phyloP scores from a whole-genome alignment of 192 early-diverging fungal genomes.

The Coemansia sp. region DNA sequence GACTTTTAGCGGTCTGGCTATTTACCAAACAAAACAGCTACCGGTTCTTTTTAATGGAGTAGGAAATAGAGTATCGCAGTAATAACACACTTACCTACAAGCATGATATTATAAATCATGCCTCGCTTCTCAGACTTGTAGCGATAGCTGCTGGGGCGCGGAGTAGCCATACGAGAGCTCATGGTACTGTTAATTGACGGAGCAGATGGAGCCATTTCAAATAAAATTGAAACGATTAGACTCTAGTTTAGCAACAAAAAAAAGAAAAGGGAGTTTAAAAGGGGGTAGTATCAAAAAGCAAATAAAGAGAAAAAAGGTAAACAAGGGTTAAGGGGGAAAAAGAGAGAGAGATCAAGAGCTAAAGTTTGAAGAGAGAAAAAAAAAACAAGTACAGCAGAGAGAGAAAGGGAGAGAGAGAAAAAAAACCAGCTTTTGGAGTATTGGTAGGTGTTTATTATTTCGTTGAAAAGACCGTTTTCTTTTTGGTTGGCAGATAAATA shows the following conservation, averaged over 20 bases:
- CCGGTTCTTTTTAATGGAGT: too few species aligned
- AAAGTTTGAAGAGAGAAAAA: slow-evolving; percentile 7
- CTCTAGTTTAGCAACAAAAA: too few species aligned
- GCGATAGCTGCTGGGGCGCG: slow-evolving; percentile 58
- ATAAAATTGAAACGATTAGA: too few species aligned
- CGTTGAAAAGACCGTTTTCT: too few species aligned
- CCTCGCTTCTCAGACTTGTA: slow-evolving; percentile 96
- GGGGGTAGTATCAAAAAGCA: slow-evolving; percentile 1
- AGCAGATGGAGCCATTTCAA: slow-evolving; percentile 47
- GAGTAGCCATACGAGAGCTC: slow-evolving; percentile 44
- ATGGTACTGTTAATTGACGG: slow-evolving; percentile 49
- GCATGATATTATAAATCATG: slow-evolving; percentile 97
- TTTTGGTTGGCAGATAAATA: too few species aligned
- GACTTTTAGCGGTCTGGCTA: too few species aligned
- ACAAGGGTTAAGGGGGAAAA: neutral
- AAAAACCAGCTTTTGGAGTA: neutral
- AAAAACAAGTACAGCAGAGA: neutral
- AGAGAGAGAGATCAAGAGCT: slow-evolving; percentile 2
- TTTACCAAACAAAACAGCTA: too few species aligned
- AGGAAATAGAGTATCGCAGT: too few species aligned
- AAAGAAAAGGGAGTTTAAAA: neutral
- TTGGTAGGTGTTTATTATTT: too few species aligned
- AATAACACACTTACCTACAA: slow-evolving; percentile 70
- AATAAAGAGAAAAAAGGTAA: slow-evolving; percentile 2
- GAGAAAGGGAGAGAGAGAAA: neutral